Conservation (phyloP, 176 grass and related monocot species). For the Carex pumila region DNA sequence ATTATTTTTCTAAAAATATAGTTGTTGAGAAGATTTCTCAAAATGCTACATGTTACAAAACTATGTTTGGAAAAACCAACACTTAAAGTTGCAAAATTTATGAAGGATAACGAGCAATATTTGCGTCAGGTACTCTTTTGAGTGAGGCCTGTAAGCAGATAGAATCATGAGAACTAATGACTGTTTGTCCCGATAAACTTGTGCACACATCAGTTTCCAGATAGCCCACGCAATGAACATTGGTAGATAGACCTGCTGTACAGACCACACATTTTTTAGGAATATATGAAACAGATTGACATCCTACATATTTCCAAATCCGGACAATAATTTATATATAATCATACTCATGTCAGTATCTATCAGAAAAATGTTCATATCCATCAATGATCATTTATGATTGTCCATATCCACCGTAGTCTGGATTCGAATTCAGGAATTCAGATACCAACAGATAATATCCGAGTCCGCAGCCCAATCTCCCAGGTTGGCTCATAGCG, state of each 20-base stretch:
- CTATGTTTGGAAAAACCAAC: not conserved
- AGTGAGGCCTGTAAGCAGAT: not conserved
- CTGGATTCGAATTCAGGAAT: not conserved
- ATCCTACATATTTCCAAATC: too few relatives aligned
- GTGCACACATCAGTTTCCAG: too few relatives aligned
- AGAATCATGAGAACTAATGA: too few relatives aligned
- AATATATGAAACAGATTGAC: too few relatives aligned
- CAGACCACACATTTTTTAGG: too few relatives aligned
- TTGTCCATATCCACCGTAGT: not conserved
- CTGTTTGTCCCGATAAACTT: too few relatives aligned
- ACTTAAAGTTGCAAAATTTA: not conserved
- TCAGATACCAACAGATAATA: not conserved
- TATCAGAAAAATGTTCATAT: too few relatives aligned
- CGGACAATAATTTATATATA: too few relatives aligned
- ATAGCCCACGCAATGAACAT: too few relatives aligned
- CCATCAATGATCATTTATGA: too few relatives aligned
- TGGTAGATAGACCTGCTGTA: too few relatives aligned
- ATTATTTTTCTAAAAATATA: not conserved
- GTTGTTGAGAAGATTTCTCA: not conserved
- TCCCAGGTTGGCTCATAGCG: not conserved
- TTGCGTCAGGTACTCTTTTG: not conserved
- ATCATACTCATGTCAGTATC: too few relatives aligned
- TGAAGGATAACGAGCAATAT: not conserved
- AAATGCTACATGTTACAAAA: not conserved
- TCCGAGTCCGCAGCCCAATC: not conserved